Percentiles rank a stretch among this genome's conserved stretches.
phyloP scores from a whole-genome alignment of 2,329 filamentous ascomycete species.

The Talaromyces sp. region DNA sequence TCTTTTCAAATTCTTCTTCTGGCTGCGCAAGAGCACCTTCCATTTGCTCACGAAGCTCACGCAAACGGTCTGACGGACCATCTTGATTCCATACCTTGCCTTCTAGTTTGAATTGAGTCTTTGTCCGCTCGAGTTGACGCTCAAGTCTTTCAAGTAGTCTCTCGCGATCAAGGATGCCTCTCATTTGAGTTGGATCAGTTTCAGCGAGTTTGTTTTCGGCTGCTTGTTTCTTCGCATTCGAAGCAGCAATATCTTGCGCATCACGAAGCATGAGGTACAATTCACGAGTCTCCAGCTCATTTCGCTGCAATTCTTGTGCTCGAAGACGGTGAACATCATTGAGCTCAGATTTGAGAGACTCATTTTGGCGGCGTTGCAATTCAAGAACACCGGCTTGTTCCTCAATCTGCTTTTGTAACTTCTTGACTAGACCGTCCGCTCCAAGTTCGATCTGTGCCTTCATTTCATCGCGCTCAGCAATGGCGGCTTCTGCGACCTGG shows the following conservation, averaged over 20 bases:
- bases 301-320: conserved; percentile 86
- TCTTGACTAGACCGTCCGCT: conserved; percentile 87
- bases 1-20: conserved; percentile 51
- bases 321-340: conserved; percentile 81
- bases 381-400: conserved; percentile 90
- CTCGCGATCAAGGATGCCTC: conserved; percentile 90
- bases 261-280: conserved; percentile 97
- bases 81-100: conserved; percentile 85
- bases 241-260: conserved; percentile 91
- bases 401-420: conserved; percentile 88
- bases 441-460: conserved; percentile 82
- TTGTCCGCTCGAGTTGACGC: conserved; percentile 92
- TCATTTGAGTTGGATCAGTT: conserved; percentile 72
- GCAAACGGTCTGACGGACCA: conserved; percentile 85
- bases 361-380: conserved; percentile 79
- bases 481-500: conserved; percentile 90
- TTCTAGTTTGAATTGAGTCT: conserved; percentile 96
- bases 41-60: conserved; percentile 93
- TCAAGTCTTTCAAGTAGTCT: conserved; percentile 89
- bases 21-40: conserved; percentile 60
- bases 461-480: conserved; percentile 96
- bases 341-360: conserved; percentile 83
- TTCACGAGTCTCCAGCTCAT: conserved; percentile 93
- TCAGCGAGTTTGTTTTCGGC: conserved; percentile 52
- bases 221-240: conserved; percentile 64